phyloP scores from a whole-genome alignment of 176 grass and related monocot species.

The Bolboschoenus planiculmis region DNA sequence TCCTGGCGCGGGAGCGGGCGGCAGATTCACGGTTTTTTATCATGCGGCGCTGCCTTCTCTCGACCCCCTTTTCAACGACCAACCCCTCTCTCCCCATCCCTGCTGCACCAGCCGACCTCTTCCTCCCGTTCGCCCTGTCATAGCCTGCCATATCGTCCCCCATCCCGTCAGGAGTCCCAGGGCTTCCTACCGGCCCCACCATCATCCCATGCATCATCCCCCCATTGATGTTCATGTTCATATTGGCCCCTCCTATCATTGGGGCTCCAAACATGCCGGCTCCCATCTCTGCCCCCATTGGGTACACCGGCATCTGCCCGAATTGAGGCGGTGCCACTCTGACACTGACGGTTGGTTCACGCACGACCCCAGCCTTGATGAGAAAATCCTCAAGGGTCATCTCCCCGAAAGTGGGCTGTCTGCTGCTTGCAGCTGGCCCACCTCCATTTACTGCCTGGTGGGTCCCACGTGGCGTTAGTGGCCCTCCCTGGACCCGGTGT shows the following conservation, averaged over 20 bases:
- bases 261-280: slow-evolving; percentile 10
- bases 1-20: slow-evolving; percentile 71
- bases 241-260: slow-evolving; percentile 14
- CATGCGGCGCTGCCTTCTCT: slow-evolving; percentile 82
- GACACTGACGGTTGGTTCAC: slow-evolving; percentile 15
- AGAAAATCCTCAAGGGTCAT: slow-evolving; percentile 97
- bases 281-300: background rate
- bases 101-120: slow-evolving; percentile 26
- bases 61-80: slow-evolving; percentile 51
- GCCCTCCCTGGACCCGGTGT: background rate
- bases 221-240: slow-evolving; percentile 17
- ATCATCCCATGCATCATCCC: slow-evolving; percentile 24
- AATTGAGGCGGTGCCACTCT: background rate
- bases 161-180: slow-evolving; percentile 21
- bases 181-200: slow-evolving; percentile 19
- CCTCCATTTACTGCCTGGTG: slow-evolving; percentile 25
- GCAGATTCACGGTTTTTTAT: slow-evolving; percentile 95
- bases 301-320: slow-evolving; percentile 28
- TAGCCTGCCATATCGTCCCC: slow-evolving; percentile 44
- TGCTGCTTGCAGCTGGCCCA: background rate
- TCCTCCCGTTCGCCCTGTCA: slow-evolving; percentile 16
- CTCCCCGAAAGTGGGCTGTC: slow-evolving; percentile 63
- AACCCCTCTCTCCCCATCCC: slow-evolving; percentile 12
- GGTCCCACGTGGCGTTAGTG: slow-evolving; percentile 1
- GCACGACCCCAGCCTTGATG: slow-evolving; percentile 69